Conservation (phyloP, 2,329 filamentous ascomycete genomes). For the Aspergillus arachidicola region DNA sequence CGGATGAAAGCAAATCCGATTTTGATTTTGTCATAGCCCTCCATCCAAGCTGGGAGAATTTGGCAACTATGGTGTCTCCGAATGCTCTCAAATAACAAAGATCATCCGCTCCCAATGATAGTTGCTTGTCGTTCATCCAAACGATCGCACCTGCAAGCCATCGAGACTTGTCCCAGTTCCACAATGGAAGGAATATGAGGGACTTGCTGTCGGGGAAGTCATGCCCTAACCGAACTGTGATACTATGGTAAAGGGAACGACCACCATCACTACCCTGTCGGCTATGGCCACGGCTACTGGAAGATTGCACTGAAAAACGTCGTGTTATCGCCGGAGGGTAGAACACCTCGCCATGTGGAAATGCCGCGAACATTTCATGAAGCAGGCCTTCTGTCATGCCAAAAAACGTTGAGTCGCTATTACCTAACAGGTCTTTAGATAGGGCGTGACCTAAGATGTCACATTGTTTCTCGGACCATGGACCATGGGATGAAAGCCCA, state of each 20-base stretch:
- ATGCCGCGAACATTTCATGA: constrained; percentile 20
- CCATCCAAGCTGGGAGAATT: constrained; percentile 38
- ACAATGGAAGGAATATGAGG: constrained; percentile 35
- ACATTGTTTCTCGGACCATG: constrained; percentile 19
- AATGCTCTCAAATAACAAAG: constrained; percentile 40
- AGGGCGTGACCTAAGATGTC: constrained; percentile 15
- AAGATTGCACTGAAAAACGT: constrained; percentile 1
- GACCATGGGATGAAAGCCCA: constrained; percentile 11
- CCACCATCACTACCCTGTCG: constrained; percentile 5
- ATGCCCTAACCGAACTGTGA: constrained; percentile 16
- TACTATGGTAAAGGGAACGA: background rate
- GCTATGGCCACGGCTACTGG: background rate
- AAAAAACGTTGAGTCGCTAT: background rate
- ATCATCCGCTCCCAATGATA: constrained; percentile 27
- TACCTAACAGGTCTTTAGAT: constrained; percentile 1
- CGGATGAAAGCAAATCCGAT: constrained; percentile 54
- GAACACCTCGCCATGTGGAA: constrained; percentile 20
- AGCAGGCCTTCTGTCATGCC: constrained; percentile 19
- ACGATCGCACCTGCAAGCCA: constrained; percentile 36
- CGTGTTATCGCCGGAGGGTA: constrained; percentile 6
- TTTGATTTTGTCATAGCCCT: constrained; percentile 49
- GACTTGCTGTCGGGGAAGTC: constrained; percentile 29
- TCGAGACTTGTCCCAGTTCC: constrained; percentile 36
- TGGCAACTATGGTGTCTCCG: constrained; percentile 37
- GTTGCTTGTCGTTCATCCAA: constrained; percentile 30